Evolutionary conservation across 1,139 yeast species (phyloP), one percentile per base, ranked within the genome.

Genomic region (Saccharomycopsis hybrid): DNA sequence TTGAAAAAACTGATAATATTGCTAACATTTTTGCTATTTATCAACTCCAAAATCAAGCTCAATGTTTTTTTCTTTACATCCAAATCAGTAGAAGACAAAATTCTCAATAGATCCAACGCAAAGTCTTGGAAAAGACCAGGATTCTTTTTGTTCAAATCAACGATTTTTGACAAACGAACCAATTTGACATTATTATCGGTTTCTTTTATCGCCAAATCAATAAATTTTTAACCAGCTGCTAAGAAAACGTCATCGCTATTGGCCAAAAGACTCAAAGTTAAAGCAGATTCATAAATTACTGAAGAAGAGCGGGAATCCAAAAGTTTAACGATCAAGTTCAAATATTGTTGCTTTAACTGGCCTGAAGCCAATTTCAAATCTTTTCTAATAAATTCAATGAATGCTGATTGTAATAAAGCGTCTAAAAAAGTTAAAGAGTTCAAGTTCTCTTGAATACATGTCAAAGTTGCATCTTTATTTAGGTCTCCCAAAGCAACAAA

Each of bases 111-210:
- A 59, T 92, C 97, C 68, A 92, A 75, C 27, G 90, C 82, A 57
- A 86, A 76, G 57, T 87, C 95, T 63, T 87, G 94, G 59, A 92
- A 76, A 43, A 86, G 76, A 47, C 96, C 96, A 31, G 95, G 95
- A 64, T 85, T 78, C 57, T 76, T 76, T 55, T 72, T 71, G 62
- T 88, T 84, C 51, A 92, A 78, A 49, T 85, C 88, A 59, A 78
- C 80, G 55, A 92, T 83, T 65, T 94, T 80, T 63, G 88, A 95
- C 64, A 94, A 76, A 32, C 95, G 92, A 64, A 92, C 89, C 57
- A 94, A 76, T 68, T 94, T 90, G 60, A 90, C 94, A 61, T 90
- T 90, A 69, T 88, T 88, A 66, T 92, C 97, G 25, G 96, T 76
- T 65, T 89, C 97, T 64, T 85, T 86, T 58, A 85, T 82, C 33